Conservation (phyloP, 2,329 filamentous ascomycete genomes). For the Dothiorella sarmentorum region DNA sequence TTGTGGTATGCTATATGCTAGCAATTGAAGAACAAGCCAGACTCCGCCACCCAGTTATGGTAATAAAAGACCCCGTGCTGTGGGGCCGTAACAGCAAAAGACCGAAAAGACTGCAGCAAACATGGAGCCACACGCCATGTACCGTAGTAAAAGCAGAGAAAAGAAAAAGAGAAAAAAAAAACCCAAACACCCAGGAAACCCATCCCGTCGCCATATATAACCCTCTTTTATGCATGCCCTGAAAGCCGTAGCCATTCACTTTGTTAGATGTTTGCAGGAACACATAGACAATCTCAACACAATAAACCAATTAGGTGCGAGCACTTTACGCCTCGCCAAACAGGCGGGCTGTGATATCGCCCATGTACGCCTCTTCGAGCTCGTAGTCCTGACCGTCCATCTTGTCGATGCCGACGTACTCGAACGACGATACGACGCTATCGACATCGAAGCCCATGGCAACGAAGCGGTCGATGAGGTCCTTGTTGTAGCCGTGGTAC, state of each 20-base stretch:
- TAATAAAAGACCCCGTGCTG: too few species aligned
- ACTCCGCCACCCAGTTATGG: too few species aligned
- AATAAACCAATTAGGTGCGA: neutral
- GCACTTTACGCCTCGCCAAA: constrained; percentile 69
- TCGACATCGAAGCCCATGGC: constrained; percentile 90
- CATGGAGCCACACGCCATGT: too few species aligned
- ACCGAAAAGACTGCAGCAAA: too few species aligned
- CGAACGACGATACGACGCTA: constrained; percentile 79
- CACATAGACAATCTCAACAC: neutral
- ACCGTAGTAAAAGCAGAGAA: neutral
- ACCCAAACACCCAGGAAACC: neutral
- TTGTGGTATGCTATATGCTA: too few species aligned
- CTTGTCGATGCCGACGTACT: constrained; percentile 74
- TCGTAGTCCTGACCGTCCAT: constrained; percentile 77
- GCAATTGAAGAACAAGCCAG: too few species aligned
- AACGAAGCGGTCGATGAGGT: constrained; percentile 78
- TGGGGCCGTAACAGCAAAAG: too few species aligned
- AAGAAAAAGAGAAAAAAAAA: too few species aligned
- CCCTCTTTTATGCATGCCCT: constrained; percentile 1
- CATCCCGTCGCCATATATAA: neutral
- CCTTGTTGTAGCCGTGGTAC: constrained; percentile 83
- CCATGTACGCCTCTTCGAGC: constrained; percentile 86
- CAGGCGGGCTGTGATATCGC: constrained; percentile 80
- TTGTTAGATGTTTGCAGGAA: neutral
- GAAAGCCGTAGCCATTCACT: neutral